Percentiles rank a stretch among this genome's conserved stretches.
Conservation (phyloP, 345 rosid species). For the Eucalyptus sideroxylon region DNA sequence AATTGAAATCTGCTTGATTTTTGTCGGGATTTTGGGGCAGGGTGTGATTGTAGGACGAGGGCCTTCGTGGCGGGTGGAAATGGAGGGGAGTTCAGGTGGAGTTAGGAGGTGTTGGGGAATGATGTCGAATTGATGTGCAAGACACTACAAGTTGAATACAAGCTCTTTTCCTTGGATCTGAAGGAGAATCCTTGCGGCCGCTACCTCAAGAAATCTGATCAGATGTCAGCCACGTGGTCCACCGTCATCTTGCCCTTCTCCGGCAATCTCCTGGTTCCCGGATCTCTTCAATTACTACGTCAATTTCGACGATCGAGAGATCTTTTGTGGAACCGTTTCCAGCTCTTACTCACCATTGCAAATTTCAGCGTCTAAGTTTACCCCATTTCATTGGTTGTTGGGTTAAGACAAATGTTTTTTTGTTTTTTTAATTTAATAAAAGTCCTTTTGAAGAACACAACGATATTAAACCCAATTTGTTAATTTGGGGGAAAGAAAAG, state of each 20-base stretch:
- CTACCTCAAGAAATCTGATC: slow-evolving; percentile 78
- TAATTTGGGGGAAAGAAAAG: not conserved
- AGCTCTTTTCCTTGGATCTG: slow-evolving; percentile 86
- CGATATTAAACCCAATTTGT: not conserved
- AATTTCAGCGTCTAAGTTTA: not conserved
- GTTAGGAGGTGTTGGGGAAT: not conserved
- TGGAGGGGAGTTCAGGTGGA: slow-evolving; percentile 1
- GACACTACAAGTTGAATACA: slow-evolving; percentile 86
- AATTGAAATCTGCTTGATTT: not conserved
- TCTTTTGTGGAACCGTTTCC: slow-evolving; percentile 12
- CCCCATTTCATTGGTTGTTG: not conserved
- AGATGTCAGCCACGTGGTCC: slow-evolving; percentile 92
- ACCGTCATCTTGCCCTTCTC: slow-evolving; percentile 88
- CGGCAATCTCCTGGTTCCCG: slow-evolving; percentile 94
- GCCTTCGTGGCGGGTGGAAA: not conserved
- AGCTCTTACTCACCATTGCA: not conserved
- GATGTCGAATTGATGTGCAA: slow-evolving; percentile 13
- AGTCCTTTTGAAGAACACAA: not conserved
- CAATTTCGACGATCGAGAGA: slow-evolving; percentile 72
- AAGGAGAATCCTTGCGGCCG: slow-evolving; percentile 89
- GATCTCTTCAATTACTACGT: slow-evolving; percentile 94
- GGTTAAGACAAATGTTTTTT: too few relatives aligned
- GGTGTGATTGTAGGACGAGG: not conserved
- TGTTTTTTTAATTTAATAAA: too few relatives aligned
- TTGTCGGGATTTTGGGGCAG: not conserved